These are phyloP conservation scores for Austroboletus festivus DNA, from an alignment of 768 basidiomycete species.

Conservation along the genomic window DNA sequence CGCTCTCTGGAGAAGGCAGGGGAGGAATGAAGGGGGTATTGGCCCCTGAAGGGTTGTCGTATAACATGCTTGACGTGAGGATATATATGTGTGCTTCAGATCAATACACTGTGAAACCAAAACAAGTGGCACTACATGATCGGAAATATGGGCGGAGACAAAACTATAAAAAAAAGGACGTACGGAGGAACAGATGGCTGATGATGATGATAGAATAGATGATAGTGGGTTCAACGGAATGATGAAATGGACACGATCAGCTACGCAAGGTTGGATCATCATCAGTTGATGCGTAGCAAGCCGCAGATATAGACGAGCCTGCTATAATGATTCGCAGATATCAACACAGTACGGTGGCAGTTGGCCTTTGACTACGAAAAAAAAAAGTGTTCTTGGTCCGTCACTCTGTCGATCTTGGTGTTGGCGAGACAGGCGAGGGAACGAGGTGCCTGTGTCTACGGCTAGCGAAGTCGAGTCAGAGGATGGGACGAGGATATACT, in stretches of 20 bases:
- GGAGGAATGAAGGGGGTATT: conserved; percentile 41
- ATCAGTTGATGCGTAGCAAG: not conserved
- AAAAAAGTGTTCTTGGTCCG: no score
- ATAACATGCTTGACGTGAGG: conserved; percentile 23
- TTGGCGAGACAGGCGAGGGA: not conserved
- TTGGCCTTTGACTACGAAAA: conserved; percentile 3
- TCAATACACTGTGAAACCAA: conserved; percentile 24
- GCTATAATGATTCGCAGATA: no score
- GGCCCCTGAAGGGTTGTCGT: conserved; percentile 28
- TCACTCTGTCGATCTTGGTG: not conserved
- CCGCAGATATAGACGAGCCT: not conserved
- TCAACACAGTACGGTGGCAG: no score
- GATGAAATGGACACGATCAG: no score
- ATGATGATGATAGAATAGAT: conserved; percentile 8
- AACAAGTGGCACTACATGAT: conserved; percentile 9
- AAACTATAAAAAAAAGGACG: no score
- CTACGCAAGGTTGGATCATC: conserved; percentile 11
- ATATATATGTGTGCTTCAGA: conserved; percentile 23
- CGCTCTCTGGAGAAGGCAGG: conserved; percentile 32
- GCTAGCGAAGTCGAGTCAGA: conserved; percentile 15
- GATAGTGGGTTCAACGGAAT: no score
- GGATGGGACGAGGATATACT: conserved; percentile 19
- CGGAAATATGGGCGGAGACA: no score
- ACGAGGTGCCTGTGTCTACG: conserved; percentile 11
- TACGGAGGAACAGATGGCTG: conserved; percentile 10